Percentiles rank a stretch among this genome's conserved stretches.
These are phyloP conservation scores for Mucor circinelloides DNA, from an alignment of 371 early-diverging fungal genomes.

Conservation along the genomic window DNA sequence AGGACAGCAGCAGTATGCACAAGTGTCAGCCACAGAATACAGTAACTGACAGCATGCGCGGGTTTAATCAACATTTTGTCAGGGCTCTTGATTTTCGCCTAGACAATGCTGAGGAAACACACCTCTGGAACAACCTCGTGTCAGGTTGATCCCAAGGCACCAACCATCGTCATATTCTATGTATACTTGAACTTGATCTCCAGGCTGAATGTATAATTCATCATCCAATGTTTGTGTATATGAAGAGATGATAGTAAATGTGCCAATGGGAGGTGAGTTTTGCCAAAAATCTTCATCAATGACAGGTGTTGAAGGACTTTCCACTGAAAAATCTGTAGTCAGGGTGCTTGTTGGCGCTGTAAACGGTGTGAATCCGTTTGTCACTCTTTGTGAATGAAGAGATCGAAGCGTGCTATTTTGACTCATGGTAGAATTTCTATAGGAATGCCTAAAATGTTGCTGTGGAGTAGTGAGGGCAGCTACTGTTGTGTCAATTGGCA, in stretches of 20 bases:
- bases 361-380: background rate
- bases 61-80: background rate
- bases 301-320: background rate
- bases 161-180: constrained; percentile 61
- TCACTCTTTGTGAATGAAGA: background rate
- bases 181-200: constrained; percentile 53
- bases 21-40: background rate
- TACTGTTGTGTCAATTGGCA: background rate
- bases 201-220: constrained; percentile 52
- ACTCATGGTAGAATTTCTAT: background rate
- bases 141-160: constrained; percentile 52
- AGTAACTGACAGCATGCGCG: background rate
- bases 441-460: background rate
- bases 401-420: background rate
- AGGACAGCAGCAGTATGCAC: background rate
- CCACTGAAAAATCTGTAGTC: background rate
- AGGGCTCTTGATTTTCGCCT: constrained; percentile 9
- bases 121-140: constrained; percentile 43
- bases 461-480: background rate
- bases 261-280: constrained; percentile 30
- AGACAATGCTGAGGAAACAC: constrained; percentile 56
- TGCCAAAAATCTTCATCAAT: constrained; percentile 9
- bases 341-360: background rate
- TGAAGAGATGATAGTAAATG: constrained; percentile 30
- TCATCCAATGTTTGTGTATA: constrained; percentile 55